Evolutionary conservation across 345 rosid genomes (phyloP).

Genomic region (Melastoma malabathricum): DNA sequence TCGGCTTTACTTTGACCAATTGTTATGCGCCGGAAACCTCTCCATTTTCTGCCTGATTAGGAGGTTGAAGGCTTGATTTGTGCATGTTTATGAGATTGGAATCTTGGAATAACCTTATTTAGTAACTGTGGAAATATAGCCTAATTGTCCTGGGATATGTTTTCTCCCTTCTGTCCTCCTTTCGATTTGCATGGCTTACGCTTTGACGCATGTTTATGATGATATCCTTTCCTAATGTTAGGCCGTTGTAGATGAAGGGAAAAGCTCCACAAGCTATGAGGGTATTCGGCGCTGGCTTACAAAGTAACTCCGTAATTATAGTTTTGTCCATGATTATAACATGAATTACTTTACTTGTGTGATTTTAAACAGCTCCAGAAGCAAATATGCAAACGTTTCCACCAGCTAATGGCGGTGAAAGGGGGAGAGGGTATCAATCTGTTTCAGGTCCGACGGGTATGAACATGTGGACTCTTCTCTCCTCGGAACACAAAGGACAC

Average conservation of each 20-base stretch:
- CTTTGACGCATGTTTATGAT: neutral
- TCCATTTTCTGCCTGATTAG: conserved; percentile 1
- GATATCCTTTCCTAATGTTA: conserved; percentile 7
- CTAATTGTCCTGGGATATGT: neutral
- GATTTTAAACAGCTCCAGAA: conserved; percentile 32
- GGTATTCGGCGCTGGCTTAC: conserved; percentile 22
- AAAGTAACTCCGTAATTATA: neutral
- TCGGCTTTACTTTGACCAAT: too few species aligned
- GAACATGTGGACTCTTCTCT: neutral
- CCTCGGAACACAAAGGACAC: too few species aligned
- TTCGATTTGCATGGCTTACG: neutral
- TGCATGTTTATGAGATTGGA: neutral
- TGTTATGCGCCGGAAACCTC: too few species aligned
- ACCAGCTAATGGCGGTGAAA: conserved; percentile 36
- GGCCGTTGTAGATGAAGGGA: conserved; percentile 59
- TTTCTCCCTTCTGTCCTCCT: neutral
- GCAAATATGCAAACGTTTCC: conserved; percentile 69
- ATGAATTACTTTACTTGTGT: conserved; percentile 3
- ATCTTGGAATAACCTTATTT: neutral
- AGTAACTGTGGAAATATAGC: neutral
- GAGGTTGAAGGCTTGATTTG: neutral
- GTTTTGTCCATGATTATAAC: neutral
- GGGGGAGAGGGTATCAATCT: conserved; percentile 60
- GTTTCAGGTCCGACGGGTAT: conserved; percentile 53
- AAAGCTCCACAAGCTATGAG: conserved; percentile 24